Percentiles rank a stretch among this genome's conserved stretches.
phyloP scores from a whole-genome alignment of 2,329 filamentous ascomycete genomes.

The Aschersonia sp. region DNA sequence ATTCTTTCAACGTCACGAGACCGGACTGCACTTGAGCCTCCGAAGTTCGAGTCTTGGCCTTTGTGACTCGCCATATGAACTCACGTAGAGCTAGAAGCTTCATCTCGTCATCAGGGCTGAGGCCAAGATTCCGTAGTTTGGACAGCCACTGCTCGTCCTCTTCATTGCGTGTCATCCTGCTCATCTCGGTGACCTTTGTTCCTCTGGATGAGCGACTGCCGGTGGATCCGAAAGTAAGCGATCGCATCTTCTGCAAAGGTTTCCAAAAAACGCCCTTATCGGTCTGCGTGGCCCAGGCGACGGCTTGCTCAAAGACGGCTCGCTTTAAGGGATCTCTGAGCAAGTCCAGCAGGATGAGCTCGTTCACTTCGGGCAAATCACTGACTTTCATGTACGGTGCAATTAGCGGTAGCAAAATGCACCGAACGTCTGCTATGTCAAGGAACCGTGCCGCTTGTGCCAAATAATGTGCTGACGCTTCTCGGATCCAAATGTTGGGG shows the following conservation, averaged over 20 bases:
- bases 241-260: constrained; percentile 50
- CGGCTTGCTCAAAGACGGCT: constrained; percentile 68
- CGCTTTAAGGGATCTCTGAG: constrained; percentile 71
- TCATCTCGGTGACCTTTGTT: constrained; percentile 40
- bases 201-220: constrained; percentile 41
- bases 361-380: constrained; percentile 50
- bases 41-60: constrained; percentile 47
- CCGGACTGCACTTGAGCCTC: constrained; percentile 15
- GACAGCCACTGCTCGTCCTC: constrained; percentile 92
- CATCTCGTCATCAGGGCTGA: constrained; percentile 70
- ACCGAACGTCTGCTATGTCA: constrained; percentile 66
- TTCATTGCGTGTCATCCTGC: constrained; percentile 59
- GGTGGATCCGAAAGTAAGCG: constrained; percentile 48
- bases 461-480: constrained; percentile 75
- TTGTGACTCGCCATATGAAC: constrained; percentile 78
- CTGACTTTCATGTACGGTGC: constrained; percentile 67
- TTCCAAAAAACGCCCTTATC: constrained; percentile 85
- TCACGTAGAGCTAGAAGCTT: constrained; percentile 78
- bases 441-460: constrained; percentile 62
- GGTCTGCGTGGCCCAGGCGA: constrained; percentile 70
- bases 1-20: constrained; percentile 56
- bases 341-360: constrained; percentile 62
- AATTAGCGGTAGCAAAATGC: constrained; percentile 68
- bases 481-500: constrained; percentile 88
- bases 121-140: constrained; percentile 69